These are phyloP conservation scores for Arachis hypogaea DNA, from an alignment of 306 rosid species.

Conservation along the genomic window DNA sequence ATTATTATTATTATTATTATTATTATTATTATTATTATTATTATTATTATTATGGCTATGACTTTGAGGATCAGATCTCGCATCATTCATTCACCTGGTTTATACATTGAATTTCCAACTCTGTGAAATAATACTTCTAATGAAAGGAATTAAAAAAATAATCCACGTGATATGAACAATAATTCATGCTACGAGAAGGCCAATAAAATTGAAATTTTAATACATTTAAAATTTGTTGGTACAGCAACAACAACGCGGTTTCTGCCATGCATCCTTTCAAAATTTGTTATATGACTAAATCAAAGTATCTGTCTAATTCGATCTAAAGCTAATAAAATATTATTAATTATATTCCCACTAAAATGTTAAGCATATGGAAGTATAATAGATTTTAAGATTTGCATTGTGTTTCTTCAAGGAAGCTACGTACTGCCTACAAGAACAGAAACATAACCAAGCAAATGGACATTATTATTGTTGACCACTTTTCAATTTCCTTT, in stretches of 20 bases:
- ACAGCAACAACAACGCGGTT: slow-evolving; percentile 59
- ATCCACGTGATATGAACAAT: slow-evolving; percentile 46
- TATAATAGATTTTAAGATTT: background rate
- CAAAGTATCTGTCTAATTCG: slow-evolving; percentile 31
- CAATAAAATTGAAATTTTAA: slow-evolving; percentile 9
- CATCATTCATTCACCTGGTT: background rate
- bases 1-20: background rate
- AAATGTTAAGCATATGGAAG: slow-evolving; percentile 3
- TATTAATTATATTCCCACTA: slow-evolving; percentile 2
- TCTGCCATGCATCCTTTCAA: slow-evolving; percentile 32
- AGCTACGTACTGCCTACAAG: slow-evolving; percentile 5
- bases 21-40: background rate
- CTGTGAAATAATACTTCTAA: background rate
- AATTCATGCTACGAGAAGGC: slow-evolving; percentile 30
- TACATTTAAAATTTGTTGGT: slow-evolving; percentile 23
- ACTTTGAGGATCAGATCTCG: slow-evolving; percentile 16
- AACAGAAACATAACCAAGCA: slow-evolving; percentile 2
- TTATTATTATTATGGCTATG: background rate
- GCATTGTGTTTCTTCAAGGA: slow-evolving; percentile 23
- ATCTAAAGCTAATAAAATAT: slow-evolving; percentile 18
- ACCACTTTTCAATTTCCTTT: background rate
- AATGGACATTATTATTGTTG: background rate
- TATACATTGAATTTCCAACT: slow-evolving; percentile 6
- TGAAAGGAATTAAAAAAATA: slow-evolving; percentile 19
- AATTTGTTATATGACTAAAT: background rate